Evolutionary conservation across 2,329 filamentous ascomycete genomes (phyloP), one percentile per base, ranked within the genome.

Genomic region (Talaromyces sp.): DNA sequence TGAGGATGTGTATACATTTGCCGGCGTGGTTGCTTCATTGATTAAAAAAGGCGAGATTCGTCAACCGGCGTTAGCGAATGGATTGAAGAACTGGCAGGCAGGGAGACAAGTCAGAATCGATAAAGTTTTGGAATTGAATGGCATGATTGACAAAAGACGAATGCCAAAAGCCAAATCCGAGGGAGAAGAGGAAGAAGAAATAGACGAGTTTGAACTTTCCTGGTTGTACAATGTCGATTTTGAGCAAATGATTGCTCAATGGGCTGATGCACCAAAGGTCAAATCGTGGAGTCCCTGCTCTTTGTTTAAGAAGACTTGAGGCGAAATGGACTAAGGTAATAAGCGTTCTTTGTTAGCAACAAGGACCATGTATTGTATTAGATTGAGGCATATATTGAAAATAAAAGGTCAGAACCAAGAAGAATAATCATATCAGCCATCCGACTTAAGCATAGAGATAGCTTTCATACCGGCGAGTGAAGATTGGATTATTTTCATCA

Each of bases 1-100:
- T 60, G 82, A 85, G 63, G 82, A 85, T 63, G 77, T 79, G 0
- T 80, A 78, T 59, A 77, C 74, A 0, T 74, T 83, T 28, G 75
- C 80, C 2, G 68, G 78, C 1, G 65, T 84, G 0, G 55, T 78
- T 61, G 68, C 67, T 28, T n/a, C 47, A 54, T 55, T 58, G 5
- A 54, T 10, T 8, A n/a, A 28, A 4, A 53, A 10, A 27, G 19
- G 28, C 13, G 49, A 53, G 3, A 30, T 30, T 30, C 13, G 10
- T 30, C 25, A 53, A 13, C 2, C 27, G 49, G 15, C 17, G 25
- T 30, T 53, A 53, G 49, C 15, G 19, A 11, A 28, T 19, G 32
- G n/a, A 8, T 47, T 61, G 36, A 61, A 30, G 42, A 30, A 51
- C 36, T 61, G 55, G 59, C 59, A 61, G 19, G 6, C 10, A 2